These are phyloP conservation scores for Corylus avellana DNA, from an alignment of 306 rosid species.

Conservation along the genomic window DNA sequence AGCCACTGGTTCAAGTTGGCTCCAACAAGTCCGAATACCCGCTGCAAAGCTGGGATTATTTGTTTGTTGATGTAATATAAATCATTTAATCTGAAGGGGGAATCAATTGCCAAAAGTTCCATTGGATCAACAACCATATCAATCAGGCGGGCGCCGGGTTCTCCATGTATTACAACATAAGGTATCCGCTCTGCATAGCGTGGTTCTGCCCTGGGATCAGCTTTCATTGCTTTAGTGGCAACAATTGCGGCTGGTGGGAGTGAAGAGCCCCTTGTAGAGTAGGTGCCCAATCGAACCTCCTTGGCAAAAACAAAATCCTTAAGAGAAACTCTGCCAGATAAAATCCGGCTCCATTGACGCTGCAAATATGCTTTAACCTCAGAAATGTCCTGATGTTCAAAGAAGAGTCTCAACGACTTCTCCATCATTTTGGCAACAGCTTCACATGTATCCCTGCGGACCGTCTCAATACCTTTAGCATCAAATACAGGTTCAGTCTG, in stretches of 20 bases:
- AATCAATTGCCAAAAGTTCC: conserved; percentile 73
- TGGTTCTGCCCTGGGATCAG: conserved; percentile 93
- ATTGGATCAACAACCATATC: conserved; percentile 95
- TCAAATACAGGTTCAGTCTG: conserved; percentile 78
- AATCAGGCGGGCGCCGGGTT: conserved; percentile 86
- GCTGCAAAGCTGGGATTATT: conserved; percentile 89
- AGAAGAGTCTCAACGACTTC: conserved; percentile 78
- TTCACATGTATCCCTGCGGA: conserved; percentile 89
- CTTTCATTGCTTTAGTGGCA: conserved; percentile 84
- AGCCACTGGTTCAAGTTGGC: conserved; percentile 86
- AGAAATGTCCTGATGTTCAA: conserved; percentile 64
- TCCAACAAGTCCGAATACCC: conserved; percentile 82
- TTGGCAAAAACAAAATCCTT: conserved; percentile 93
- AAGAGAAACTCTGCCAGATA: conserved; percentile 72
- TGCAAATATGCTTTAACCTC: conserved; percentile 80
- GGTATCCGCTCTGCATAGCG: conserved; percentile 88
- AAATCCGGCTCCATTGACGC: conserved; percentile 89
- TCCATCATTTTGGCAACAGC: conserved; percentile 93
- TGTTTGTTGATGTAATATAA: conserved; percentile 88
- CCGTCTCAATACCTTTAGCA: conserved; percentile 97
- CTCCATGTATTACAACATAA: conserved; percentile 85
- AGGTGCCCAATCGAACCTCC: conserved; percentile 91
- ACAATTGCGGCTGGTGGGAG: conserved; percentile 99
- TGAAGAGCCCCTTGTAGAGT: conserved; percentile 60
- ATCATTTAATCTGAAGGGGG: conserved; percentile 79